phyloP scores from a whole-genome alignment of 2,329 filamentous ascomycete genomes.

The Pseudocercospora ulei region DNA sequence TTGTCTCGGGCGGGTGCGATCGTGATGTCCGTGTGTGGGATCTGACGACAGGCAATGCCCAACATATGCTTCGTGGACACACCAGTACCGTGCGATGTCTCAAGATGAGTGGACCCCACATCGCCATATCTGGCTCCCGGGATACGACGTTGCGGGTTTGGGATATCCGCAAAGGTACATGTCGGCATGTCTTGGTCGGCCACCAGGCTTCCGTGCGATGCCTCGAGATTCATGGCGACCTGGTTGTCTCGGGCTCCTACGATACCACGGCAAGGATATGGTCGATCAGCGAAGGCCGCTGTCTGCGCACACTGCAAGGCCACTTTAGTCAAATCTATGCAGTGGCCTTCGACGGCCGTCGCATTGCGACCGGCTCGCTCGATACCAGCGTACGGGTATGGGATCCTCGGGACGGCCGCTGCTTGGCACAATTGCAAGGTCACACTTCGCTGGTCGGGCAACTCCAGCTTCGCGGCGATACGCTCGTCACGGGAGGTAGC shows the following conservation, averaged over 20 bases:
- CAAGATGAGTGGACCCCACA: constrained; percentile 92
- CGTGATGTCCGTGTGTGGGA: constrained; percentile 96
- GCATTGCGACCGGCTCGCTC: constrained; percentile 88
- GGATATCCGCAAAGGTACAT: constrained; percentile 81
- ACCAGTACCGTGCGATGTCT: constrained; percentile 93
- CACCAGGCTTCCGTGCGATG: constrained; percentile 94
- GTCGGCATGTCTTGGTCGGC: constrained; percentile 82
- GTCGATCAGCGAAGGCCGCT: constrained; percentile 93
- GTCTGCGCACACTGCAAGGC: constrained; percentile 76
- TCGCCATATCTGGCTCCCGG: constrained; percentile 89
- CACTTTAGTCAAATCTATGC: constrained; percentile 99
- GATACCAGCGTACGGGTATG: constrained; percentile 96
- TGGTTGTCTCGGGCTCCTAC: constrained; percentile 96
- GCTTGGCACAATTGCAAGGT: constrained; percentile 84
- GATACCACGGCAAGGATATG: constrained; percentile 94
- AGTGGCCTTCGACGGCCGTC: constrained; percentile 88
- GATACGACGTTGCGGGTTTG: constrained; percentile 92
- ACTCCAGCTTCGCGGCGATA: constrained; percentile 88
- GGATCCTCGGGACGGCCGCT: constrained; percentile 56
- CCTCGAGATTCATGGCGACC: constrained; percentile 88
- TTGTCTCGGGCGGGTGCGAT: constrained; percentile 94
- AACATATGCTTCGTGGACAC: constrained; percentile 81
- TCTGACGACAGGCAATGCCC: constrained; percentile 68
- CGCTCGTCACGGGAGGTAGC: constrained; percentile 87
- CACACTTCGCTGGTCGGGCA: constrained; percentile 96